Evolutionary conservation across 2,329 filamentous ascomycete genomes (phyloP).

Genomic region (Pestalotiopsis sp.): DNA sequence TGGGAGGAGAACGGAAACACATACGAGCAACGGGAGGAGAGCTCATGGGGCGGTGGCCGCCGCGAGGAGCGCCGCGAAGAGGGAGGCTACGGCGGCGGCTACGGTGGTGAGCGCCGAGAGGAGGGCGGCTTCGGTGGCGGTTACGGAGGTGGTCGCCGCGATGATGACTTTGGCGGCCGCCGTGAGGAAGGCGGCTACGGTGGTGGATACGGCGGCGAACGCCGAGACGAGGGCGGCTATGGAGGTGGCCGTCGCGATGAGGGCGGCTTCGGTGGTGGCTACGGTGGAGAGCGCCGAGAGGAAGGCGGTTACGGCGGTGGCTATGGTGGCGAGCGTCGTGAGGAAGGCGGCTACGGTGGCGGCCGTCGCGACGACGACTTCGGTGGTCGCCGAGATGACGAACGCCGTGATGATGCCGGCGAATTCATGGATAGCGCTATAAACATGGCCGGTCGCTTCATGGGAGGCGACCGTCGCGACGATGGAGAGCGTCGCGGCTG

Average conservation of each 20-base stretch:
- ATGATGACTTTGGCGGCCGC: constrained; percentile 19
- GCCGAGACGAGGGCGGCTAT: constrained; percentile 16
- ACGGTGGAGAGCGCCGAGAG: constrained; percentile 18
- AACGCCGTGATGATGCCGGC: constrained; percentile 15
- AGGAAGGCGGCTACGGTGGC: constrained; percentile 8
- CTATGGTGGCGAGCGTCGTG: constrained; percentile 10
- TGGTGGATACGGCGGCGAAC: constrained; percentile 10
- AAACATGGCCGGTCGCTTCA: constrained; percentile 23
- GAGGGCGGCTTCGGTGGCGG: constrained; percentile 18
- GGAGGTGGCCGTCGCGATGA: not conserved
- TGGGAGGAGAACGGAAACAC: constrained; percentile 38
- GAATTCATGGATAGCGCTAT: constrained; percentile 24
- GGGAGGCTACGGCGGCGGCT: constrained; percentile 14
- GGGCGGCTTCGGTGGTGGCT: not conserved
- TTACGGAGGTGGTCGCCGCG: constrained; percentile 17
- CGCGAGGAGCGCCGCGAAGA: constrained; percentile 24
- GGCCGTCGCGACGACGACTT: constrained; percentile 9
- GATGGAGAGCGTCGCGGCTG: constrained; percentile 15
- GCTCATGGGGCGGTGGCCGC: constrained; percentile 25
- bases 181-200: constrained; percentile 14
- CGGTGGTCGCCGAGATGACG: constrained; percentile 20
- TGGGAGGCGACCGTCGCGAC: constrained; percentile 24
- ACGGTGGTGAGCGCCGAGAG: constrained; percentile 18
- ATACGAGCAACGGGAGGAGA: constrained; percentile 26
- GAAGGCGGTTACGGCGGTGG: not conserved